A percentile compares a stretch with the other conserved stretches of the same genome.
phyloP scores from a whole-genome alignment of 768 basidiomycete genomes.

The Tricholoma matsutake region DNA sequence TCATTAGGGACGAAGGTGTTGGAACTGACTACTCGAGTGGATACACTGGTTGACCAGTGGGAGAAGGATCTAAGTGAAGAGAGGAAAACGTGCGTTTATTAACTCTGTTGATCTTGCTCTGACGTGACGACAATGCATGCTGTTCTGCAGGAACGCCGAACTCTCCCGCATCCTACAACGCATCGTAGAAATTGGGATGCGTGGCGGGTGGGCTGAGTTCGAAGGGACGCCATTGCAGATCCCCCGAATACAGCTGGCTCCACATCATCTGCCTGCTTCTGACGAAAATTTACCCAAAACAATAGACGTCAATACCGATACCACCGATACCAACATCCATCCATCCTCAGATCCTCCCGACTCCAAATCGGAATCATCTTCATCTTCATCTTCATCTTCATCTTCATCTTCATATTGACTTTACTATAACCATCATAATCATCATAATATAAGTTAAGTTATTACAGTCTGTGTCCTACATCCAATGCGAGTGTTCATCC shows the following conservation, averaged over 20 bases:
- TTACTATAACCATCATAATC: neutral
- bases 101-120: neutral
- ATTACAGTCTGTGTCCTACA: no score
- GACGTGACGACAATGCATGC: neutral
- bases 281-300: slow-evolving; percentile 9
- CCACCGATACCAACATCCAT: slow-evolving; percentile 1
- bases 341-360: neutral
- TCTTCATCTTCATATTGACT: neutral
- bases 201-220: slow-evolving; percentile 64
- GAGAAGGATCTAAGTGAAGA: slow-evolving; percentile 46
- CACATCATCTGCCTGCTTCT: slow-evolving; percentile 1
- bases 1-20: slow-evolving; percentile 45
- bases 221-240: slow-evolving; percentile 52
- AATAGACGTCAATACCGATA: slow-evolving; percentile 4
- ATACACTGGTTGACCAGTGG: slow-evolving; percentile 35
- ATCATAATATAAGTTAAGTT: neutral
- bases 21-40: slow-evolving; percentile 42
- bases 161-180: slow-evolving; percentile 62
- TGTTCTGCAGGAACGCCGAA: slow-evolving; percentile 54
- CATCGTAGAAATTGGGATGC: slow-evolving; percentile 64
- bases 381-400: slow-evolving; percentile 1
- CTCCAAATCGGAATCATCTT: neutral
- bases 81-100: slow-evolving; percentile 38
- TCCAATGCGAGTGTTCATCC: neutral
- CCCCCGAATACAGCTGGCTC: slow-evolving; percentile 16